phyloP scores from a whole-genome alignment of 176 grass and related monocot genomes.

The Carex pumila region DNA sequence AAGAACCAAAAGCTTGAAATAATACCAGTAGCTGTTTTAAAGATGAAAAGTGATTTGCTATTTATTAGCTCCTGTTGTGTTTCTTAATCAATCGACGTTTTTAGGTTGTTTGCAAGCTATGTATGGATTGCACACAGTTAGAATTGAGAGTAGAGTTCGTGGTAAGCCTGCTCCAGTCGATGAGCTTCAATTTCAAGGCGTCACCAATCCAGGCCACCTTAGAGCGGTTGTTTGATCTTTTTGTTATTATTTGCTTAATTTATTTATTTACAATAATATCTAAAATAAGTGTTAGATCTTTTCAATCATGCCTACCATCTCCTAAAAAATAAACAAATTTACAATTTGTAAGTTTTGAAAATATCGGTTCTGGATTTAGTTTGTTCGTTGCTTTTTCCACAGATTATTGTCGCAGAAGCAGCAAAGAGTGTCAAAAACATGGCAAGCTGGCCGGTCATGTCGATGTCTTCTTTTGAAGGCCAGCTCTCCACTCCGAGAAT shows the following conservation, averaged over 20 bases:
- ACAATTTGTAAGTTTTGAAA: neutral
- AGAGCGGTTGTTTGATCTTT: constrained; percentile 30
- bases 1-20: neutral
- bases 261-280: constrained; percentile 12
- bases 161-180: constrained; percentile 56
- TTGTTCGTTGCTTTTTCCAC: constrained; percentile 18
- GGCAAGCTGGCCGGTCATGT: constrained; percentile 17
- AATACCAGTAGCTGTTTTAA: neutral
- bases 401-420: constrained; percentile 59
- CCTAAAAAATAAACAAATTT: neutral
- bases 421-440: constrained; percentile 36
- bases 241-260: neutral
- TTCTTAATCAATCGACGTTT: neutral
- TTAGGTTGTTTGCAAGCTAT: constrained; percentile 51
- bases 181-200: constrained; percentile 72
- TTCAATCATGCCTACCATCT: neutral
- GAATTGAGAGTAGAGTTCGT: constrained; percentile 49
- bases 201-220: constrained; percentile 45
- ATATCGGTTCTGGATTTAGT: constrained; percentile 1
- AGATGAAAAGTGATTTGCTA: neutral
- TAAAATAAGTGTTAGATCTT: neutral
- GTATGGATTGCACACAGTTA: constrained; percentile 60
- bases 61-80: neutral
- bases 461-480: constrained; percentile 21
- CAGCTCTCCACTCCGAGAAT: constrained; percentile 2